Evolutionary conservation across 352 stramenopile species (phyloP), one percentile per base, ranked within the genome.

Genomic region (Phytophthora sp.): DNA sequence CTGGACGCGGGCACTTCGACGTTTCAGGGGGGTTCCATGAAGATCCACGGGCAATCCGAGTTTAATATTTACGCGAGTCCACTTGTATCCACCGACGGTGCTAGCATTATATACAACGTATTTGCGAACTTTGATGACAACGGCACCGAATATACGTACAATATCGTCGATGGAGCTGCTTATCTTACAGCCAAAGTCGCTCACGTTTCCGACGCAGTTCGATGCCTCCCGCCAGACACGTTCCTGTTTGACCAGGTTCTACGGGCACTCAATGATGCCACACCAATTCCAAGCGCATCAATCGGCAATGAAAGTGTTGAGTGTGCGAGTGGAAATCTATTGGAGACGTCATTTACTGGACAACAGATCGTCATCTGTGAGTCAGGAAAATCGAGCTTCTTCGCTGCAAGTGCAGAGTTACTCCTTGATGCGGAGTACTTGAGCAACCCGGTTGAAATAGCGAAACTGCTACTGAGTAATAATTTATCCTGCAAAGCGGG

Each of bases 161-260:
- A 48, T 1, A 18, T 79, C 12, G 38, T 72, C 11, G 34, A 77
- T 37, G 62, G 71, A 6, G n/a, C 49, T 10, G 69, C 44, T 2
- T 79, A 75, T 32, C n/a, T 65, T n/a, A 54, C 54, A 17, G 62
- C 41, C 1, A 46, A 23, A 32, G 50, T 52, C 27, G 42, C 24
- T 13, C 21, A 15, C 20, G 17, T 34, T 5, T 6, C 15, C 6
- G 30, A 62, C 26, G 62, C 42, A 11, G 58, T 66, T 32, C 50
- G 23, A n/a, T 78, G 69, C 18, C 53, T 82, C 4, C 23, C 56
- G 21, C 5, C 59, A 8, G 57, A 46, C 24, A 54, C 44, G 4
- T n/a, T 77, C 1, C 62, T 60, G 6, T 69, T 79, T 10, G 31
- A 73, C 34, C 10, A 49, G 35, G 75, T 82, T 49, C 15, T 77